Conservation (phyloP, 2,329 filamentous ascomycete species). For the Fusarium anthophilum region DNA sequence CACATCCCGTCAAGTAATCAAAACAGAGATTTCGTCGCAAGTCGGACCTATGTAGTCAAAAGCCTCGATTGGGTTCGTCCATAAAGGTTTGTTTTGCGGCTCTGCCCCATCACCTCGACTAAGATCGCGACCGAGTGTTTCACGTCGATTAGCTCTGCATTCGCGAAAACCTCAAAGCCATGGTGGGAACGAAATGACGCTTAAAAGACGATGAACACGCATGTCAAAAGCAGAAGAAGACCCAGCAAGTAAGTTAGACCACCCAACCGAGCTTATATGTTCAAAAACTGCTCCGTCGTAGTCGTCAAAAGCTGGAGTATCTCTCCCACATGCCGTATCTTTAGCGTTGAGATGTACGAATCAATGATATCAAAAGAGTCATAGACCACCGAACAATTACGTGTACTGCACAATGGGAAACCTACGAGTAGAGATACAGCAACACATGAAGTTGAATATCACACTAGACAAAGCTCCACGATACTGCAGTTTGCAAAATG, state of each 20-base stretch:
- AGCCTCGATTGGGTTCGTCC: background rate
- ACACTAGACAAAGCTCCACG: background rate
- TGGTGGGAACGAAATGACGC: conserved; percentile 1
- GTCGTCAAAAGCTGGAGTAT: background rate
- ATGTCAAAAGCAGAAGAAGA: background rate
- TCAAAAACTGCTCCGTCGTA: background rate
- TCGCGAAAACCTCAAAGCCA: conserved; percentile 20
- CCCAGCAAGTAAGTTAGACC: background rate
- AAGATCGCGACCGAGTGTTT: conserved; percentile 2
- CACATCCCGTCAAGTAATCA: background rate
- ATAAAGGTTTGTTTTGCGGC: background rate
- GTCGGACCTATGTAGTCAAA: background rate
- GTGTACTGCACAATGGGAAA: background rate
- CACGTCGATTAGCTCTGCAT: conserved; percentile 8
- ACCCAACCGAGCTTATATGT: background rate
- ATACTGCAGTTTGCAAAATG: background rate
- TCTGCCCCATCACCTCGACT: background rate
- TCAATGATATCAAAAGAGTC: background rate
- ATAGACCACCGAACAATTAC: background rate
- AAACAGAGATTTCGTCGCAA: background rate
- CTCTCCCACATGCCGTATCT: background rate
- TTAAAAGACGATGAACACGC: conserved; percentile 5
- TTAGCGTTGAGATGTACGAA: background rate
- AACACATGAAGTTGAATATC: background rate
- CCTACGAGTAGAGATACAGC: background rate